Base-by-base conservation (phyloP, 441 rosid genomes). In the Populus hybrid region DNA sequence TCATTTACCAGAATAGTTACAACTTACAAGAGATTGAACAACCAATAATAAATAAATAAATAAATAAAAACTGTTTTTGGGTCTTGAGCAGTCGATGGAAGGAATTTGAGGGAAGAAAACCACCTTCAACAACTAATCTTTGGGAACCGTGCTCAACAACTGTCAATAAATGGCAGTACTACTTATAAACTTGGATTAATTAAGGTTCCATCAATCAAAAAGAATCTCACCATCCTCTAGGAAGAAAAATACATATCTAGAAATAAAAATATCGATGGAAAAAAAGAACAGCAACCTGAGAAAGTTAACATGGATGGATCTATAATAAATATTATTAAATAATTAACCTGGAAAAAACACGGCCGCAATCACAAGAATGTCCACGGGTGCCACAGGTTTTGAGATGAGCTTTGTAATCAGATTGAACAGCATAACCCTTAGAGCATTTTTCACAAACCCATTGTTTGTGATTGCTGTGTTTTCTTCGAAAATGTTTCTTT, bases 291-390 rank as follows among this genome's bases (percentile, higher is more conserved):
- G 92, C 97, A 97, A 91, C 21, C 97, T 92, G 79, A 92, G 92
- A 72, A 94, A 97, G 12, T 46, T 67, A 87, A 91, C 73, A 75
- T 91, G 6, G 90, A 89, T 1, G 86, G 87, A 81, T 92, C 98
- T 82, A 95, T 86, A 80, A 92, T 94, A 1, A 94, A 86, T 28
- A 94, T 87, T 87, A 91, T 92, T 97, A 97, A 94, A 3, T 95
- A 97, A n/a, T 91, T 97, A 67, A 94, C 98, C 98, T 91, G 88
- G 98, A 95, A 82, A 95, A 95, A 77, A 95, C 97, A 4, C 97
- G 94, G 82, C 98, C 98, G 81, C 98, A 95, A 82, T 95, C 98
- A 57, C 98, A 95, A 66, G 98, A 93, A 82, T 95, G 97, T 71
- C 97, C 98, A 75, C 98, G 78, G 26, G 98, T 95, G 66, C 98